These are phyloP conservation scores for Rasamsonia emersonii DNA, from an alignment of 2,329 filamentous ascomycete species.

Conservation along the genomic window DNA sequence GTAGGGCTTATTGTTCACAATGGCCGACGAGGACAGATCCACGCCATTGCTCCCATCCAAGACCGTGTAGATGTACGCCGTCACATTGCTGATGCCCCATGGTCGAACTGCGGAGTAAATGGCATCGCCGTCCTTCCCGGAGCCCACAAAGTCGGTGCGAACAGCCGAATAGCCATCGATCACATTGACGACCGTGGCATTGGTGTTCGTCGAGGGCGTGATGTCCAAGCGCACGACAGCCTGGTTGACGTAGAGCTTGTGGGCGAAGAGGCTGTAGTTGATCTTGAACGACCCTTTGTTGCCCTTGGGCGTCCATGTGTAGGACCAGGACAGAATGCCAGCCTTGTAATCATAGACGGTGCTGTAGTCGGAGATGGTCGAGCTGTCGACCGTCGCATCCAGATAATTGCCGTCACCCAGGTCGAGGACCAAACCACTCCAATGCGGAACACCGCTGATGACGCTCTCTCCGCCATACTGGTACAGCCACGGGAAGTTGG, in stretches of 20 bases:
- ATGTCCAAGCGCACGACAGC: slow-evolving; percentile 54
- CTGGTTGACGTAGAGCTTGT: slow-evolving; percentile 55
- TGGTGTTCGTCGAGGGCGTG: slow-evolving; percentile 43
- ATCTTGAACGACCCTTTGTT: slow-evolving; percentile 46
- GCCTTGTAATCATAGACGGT: slow-evolving; percentile 55
- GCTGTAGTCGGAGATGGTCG: slow-evolving; percentile 52
- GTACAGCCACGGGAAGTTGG: slow-evolving; percentile 60
- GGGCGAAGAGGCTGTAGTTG: slow-evolving; percentile 57
- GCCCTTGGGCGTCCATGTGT: slow-evolving; percentile 53
- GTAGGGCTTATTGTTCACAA: slow-evolving; percentile 40
- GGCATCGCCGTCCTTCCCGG: slow-evolving; percentile 45
- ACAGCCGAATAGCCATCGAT: slow-evolving; percentile 62
- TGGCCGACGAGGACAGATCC: slow-evolving; percentile 33
- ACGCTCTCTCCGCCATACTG: slow-evolving; percentile 64
- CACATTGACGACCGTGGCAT: slow-evolving; percentile 56
- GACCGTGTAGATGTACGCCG: slow-evolving; percentile 49
- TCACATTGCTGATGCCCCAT: slow-evolving; percentile 52
- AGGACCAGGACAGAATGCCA: slow-evolving; percentile 57
- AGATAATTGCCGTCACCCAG: slow-evolving; percentile 47
- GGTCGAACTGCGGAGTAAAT: slow-evolving; percentile 61
- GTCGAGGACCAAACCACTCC: slow-evolving; percentile 52
- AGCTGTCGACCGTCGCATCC: slow-evolving; percentile 51
- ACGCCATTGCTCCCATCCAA: slow-evolving; percentile 32
- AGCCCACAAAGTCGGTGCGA: slow-evolving; percentile 51
- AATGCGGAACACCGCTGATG: slow-evolving; percentile 63